Conservation (phyloP, 2,329 filamentous ascomycete genomes). For the Fusarium piperis region DNA sequence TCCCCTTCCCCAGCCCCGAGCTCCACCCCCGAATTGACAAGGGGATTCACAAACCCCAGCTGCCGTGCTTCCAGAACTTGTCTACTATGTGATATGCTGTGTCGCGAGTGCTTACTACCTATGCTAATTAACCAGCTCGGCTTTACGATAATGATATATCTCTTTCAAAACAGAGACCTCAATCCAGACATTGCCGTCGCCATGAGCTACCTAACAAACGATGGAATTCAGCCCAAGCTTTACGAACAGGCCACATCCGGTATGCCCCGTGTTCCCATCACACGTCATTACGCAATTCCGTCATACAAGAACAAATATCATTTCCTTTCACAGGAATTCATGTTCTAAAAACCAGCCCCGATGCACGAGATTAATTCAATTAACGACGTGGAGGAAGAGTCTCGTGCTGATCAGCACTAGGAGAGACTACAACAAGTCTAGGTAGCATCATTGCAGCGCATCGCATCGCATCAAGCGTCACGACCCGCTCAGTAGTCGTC, state of each 20-base stretch:
- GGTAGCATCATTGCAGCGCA: neutral
- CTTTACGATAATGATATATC: neutral
- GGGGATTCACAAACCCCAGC: neutral
- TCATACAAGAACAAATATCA: neutral
- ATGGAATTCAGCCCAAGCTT: neutral
- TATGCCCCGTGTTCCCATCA: neutral
- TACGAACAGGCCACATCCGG: neutral
- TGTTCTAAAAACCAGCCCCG: neutral
- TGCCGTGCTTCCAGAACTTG: conserved; percentile 8
- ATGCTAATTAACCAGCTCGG: neutral
- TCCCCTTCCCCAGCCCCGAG: conserved; percentile 6
- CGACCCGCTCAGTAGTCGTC: neutral
- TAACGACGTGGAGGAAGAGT: neutral
- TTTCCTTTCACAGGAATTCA: neutral
- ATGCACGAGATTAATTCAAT: neutral
- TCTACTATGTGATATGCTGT: neutral
- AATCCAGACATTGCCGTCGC: neutral
- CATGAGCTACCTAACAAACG: neutral
- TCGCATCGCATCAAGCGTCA: neutral
- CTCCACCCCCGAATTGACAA: neutral
- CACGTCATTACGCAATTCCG: neutral
- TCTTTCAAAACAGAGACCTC: neutral
- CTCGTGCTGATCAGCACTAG: neutral
- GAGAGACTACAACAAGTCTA: neutral
- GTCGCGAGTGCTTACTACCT: neutral